Conservation (phyloP, 805 yeast species). For the Ogataea salicorniae region DNA sequence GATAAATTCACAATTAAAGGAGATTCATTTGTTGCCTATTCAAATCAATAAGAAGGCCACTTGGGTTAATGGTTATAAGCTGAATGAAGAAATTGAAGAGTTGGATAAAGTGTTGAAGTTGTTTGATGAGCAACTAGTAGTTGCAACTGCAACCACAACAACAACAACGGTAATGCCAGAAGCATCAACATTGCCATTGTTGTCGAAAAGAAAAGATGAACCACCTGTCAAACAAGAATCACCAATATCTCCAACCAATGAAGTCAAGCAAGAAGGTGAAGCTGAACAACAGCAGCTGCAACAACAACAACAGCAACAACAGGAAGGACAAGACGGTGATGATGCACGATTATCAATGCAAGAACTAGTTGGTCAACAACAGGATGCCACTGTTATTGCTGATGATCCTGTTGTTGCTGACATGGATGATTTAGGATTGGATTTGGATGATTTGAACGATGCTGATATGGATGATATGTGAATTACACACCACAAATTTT, state of each 20-base stretch:
- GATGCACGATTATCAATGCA: not conserved
- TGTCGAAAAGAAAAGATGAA: not conserved
- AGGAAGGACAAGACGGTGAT: too few relatives aligned
- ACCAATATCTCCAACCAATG: not conserved
- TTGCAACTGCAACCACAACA: not conserved
- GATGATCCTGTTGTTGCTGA: not conserved
- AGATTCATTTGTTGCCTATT: slow-evolving; percentile 53
- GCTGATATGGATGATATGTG: not conserved
- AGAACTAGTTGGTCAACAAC: not conserved
- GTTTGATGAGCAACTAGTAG: not conserved
- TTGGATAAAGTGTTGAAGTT: slow-evolving; percentile 25
- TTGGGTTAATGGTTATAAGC: slow-evolving; percentile 54
- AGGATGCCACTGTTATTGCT: not conserved
- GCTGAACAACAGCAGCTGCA: not conserved
- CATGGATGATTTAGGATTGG: not conserved
- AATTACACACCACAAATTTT: too few relatives aligned
- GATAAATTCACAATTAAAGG: slow-evolving; percentile 34
- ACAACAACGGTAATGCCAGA: too few relatives aligned
- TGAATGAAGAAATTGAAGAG: slow-evolving; percentile 40
- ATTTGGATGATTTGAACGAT: slow-evolving; percentile 3
- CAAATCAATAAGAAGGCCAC: slow-evolving; percentile 67
- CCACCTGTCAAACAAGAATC: slow-evolving; percentile 1
- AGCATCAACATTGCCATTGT: too few relatives aligned
- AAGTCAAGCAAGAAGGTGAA: not conserved
- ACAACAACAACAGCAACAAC: not conserved